Evolutionary conservation across 208 protist genomes (phyloP).

Genomic region (Blechomonas ayalai): DNA sequence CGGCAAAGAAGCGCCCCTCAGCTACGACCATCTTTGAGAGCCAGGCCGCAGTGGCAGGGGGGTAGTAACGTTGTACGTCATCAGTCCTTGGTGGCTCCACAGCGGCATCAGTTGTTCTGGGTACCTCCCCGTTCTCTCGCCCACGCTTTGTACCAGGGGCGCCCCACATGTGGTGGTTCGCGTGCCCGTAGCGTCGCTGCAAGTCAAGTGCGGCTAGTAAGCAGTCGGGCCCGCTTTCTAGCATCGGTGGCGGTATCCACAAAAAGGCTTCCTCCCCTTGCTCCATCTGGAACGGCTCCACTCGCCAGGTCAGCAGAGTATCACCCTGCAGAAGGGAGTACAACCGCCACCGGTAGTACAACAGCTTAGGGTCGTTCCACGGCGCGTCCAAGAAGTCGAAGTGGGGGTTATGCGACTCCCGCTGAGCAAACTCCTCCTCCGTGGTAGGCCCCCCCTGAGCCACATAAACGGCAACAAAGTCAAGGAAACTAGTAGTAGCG

Average conservation of each 20-base stretch:
- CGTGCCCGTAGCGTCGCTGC: not conserved
- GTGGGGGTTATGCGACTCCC: slow-evolving; percentile 35
- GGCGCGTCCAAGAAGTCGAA: slow-evolving; percentile 11
- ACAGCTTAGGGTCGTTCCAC: slow-evolving; percentile 41
- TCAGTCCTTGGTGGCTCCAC: not conserved
- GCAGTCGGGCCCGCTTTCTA: slow-evolving; percentile 32
- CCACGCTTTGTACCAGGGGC: no score
- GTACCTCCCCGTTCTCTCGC: no score
- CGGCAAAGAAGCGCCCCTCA: slow-evolving; percentile 32
- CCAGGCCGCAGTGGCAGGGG: slow-evolving; percentile 25
- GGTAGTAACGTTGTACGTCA: not conserved
- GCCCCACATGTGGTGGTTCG: no score
- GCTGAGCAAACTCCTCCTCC: slow-evolving; percentile 69
- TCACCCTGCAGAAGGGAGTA: slow-evolving; percentile 81
- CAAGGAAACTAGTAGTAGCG: slow-evolving; percentile 42
- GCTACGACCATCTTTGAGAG: slow-evolving; percentile 36
- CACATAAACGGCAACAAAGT: slow-evolving; percentile 55
- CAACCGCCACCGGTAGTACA: slow-evolving; percentile 85
- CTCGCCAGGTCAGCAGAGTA: slow-evolving; percentile 51
- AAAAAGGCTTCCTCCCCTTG: slow-evolving; percentile 37
- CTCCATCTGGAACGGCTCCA: slow-evolving; percentile 71
- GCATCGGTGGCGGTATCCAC: slow-evolving; percentile 56
- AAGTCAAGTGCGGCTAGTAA: slow-evolving; percentile 12
- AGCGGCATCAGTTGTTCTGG: no score
- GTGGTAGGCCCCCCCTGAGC: slow-evolving; percentile 60